Evolutionary conservation across 768 basidiomycete genomes (phyloP), one percentile per base, ranked within the genome.

Genomic region (Boletus tylopilopsis): DNA sequence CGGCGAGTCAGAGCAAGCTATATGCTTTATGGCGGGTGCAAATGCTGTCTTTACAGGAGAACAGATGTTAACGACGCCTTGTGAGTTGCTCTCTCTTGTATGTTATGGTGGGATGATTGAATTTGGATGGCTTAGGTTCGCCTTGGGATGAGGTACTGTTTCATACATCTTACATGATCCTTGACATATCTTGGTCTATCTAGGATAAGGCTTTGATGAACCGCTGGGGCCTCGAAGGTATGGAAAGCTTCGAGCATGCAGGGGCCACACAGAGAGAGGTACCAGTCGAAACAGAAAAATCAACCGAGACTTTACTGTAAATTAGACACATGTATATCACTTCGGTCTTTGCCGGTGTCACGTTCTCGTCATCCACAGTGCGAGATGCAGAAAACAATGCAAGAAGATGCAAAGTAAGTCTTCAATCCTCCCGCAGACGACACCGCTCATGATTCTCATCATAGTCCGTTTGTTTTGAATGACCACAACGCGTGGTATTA

Each of bases 41-140:
- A 98, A 98, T 63, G 95, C 95, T 19, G 86, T 98, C 53, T 98
- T 98, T 68, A 98, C 95, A n/a, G 95, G 94, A 36, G 95, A 97
- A 64, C 78, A 85, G 59, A 98, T 98, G 95, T 69, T 98, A 57
- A 98, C 95, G 12, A 98, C 95, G 13, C 93, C 94, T 39, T 96
- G 94, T 87, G 61, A 72, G 89, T 76, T 30, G 12, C 27, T 47
- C 25, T 49, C 30, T 39, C 12, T 45, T 46, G 15, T 49, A 42
- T 23, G 16, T 15, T 13, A 35, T 37, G 41, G 36, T 13, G n/a
- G 9, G 49, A 19, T 39, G 11, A 49, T 41, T 55, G 13, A 61
- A 47, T 34, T 39, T 33, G 27, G 35, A 33, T 50, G 44, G 45
- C 43, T 42, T 56, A 90, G 90, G 89, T 66, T 87, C 90, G 10